Conservation (phyloP, 2,329 filamentous ascomycete species). For the Pseudocercospora macadamiae region DNA sequence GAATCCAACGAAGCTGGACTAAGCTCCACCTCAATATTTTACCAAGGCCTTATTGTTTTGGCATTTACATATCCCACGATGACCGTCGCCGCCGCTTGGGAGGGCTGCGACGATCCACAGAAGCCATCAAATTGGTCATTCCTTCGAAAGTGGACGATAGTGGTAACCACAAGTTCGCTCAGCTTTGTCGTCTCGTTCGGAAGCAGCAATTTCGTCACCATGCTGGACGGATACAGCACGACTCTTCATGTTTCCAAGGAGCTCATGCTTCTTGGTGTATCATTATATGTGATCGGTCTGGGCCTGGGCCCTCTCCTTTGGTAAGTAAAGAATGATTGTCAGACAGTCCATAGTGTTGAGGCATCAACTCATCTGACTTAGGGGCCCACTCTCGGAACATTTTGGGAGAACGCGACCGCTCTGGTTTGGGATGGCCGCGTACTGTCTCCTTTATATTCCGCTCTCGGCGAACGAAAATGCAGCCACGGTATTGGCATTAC, state of each 20-base stretch:
- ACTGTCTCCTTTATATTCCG: conserved; percentile 58
- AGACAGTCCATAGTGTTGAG: no score
- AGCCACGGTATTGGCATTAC: conserved; percentile 56
- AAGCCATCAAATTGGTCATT: conserved; percentile 3
- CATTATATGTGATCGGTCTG: conserved; percentile 41
- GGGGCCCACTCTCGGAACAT: conserved; percentile 54
- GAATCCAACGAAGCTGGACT: no score
- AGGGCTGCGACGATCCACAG: neutral
- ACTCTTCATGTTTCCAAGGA: conserved; percentile 50
- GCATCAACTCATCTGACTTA: no score
- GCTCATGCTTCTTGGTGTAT: conserved; percentile 54
- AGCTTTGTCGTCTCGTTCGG: conserved; percentile 20
- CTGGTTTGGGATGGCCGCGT: conserved; percentile 52
- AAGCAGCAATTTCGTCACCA: conserved; percentile 47
- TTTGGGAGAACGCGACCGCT: conserved; percentile 55
- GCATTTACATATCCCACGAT: no score
- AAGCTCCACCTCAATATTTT: no score
- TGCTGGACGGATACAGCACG: conserved; percentile 43
- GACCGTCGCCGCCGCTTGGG: neutral
- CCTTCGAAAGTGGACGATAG: conserved; percentile 9
- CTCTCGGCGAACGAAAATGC: conserved; percentile 57
- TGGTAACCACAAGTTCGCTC: conserved; percentile 10
- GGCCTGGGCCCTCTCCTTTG: conserved; percentile 4
- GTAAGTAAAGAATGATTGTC: no score
- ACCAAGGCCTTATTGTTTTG: no score